Evolutionary conservation across 2,329 filamentous ascomycete species (phyloP).

Genomic region (Nigrospora oryzae): DNA sequence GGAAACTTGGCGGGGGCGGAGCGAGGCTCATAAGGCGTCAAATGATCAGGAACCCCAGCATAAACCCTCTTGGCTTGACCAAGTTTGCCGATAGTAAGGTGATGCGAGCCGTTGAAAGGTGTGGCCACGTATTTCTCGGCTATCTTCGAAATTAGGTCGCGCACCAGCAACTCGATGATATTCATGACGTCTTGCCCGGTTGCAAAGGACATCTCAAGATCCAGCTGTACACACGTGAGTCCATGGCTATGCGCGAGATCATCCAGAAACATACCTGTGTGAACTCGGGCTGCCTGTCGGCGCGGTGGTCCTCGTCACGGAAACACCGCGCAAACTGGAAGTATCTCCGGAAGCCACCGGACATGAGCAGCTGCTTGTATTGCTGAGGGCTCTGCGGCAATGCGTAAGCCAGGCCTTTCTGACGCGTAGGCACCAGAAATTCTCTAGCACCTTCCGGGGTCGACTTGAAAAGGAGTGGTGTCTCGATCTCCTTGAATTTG

Average conservation of each 20-base stretch:
- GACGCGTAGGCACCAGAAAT: constrained; percentile 84
- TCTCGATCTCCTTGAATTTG: constrained; percentile 68
- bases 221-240: constrained; percentile 47
- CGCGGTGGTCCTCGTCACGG: constrained; percentile 85
- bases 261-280: constrained; percentile 57
- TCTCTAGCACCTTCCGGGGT: constrained; percentile 93
- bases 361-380: constrained; percentile 98
- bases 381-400: constrained; percentile 95
- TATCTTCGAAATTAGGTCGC: no score
- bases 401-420: constrained; percentile 72
- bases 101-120: no score
- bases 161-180: constrained; percentile 40
- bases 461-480: constrained; percentile 91
- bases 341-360: constrained; percentile 72
- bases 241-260: background rate
- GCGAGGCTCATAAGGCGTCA: no score
- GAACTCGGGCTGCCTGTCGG: constrained; percentile 93
- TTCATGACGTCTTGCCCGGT: constrained; percentile 62
- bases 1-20: background rate
- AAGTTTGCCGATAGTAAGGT: no score
- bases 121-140: no score
- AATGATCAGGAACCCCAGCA: no score
- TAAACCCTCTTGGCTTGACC: no score
- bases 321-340: constrained; percentile 94
- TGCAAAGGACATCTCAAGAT: constrained; percentile 89